Base-by-base conservation (phyloP, 2,329 filamentous ascomycete species). In the Arachnopeziza araneosa region DNA sequence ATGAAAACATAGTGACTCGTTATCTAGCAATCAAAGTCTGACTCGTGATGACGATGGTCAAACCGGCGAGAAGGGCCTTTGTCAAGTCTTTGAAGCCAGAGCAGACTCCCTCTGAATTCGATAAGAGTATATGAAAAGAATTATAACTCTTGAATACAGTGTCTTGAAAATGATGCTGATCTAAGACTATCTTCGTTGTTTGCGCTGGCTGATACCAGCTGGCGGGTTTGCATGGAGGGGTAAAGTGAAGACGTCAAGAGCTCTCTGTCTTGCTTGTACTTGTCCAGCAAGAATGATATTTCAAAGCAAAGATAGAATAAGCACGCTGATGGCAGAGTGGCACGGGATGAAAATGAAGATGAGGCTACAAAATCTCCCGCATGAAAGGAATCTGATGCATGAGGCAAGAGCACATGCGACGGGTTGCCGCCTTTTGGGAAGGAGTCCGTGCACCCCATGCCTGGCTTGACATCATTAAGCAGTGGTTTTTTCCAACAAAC, bases 1-100 rank as follows among this genome's bases (percentile, higher is more conserved):
- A 58, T 55, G 60, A 63, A 56, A 65, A 66, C 62, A 67, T 64
- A 24, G 62, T 60, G 52, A 50, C 9, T 12, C 10, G 24, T n/a
- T 59, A 44, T 44, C 36, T 44, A 4, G 17, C 36, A 14, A 14
- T 44, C 36, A 19, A 44, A 19, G 36, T 2, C 36, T 19, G 36
- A 4, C 36, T 44, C 36, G 36, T 44, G 36, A 44, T 12, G 36
- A 12, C 36, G 36, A 14, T 12, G 36, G 17, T 44, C 3, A 5
- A 12, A 14, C 12, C 36, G 36, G 12, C 3, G 12, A 44, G 36
- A 14, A 14, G 36, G 12, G 4, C 17, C 36, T 44, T 17, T 14
- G 10, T 44, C 12, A 14, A 44, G 36, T 44, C 36, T 19, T 44
- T 44, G 36, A 4, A 44, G 36, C 36, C 17, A 14, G 12, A 17